These are phyloP conservation scores for Populus hybrid DNA, from an alignment of 441 rosid genomes.

Conservation along the genomic window DNA sequence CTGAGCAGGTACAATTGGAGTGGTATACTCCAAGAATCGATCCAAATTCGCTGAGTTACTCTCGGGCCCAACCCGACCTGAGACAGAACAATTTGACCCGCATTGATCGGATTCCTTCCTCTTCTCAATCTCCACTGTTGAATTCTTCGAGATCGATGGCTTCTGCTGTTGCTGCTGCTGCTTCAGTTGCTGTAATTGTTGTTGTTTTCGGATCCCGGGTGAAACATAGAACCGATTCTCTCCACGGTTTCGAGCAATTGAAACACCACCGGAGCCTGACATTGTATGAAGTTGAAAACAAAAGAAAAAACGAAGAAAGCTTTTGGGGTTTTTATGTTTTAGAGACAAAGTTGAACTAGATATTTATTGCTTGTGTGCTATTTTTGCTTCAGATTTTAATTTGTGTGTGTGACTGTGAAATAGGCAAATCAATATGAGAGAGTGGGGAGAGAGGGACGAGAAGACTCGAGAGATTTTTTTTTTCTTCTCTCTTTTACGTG, in stretches of 20 bases:
- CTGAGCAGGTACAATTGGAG: conserved; percentile 66
- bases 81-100: conserved; percentile 40
- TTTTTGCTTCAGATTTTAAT: not conserved
- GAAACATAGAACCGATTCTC: conserved; percentile 73
- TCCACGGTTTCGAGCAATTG: conserved; percentile 49
- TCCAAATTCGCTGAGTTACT: conserved; percentile 56
- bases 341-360: conserved; percentile 24
- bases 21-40: conserved; percentile 70
- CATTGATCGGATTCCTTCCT: conserved; percentile 37
- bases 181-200: conserved; percentile 31
- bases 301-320: not conserved
- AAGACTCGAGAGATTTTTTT: conserved; percentile 14
- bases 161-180: conserved; percentile 22
- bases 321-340: not conserved
- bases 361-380: conserved; percentile 13
- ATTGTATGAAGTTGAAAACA: conserved; percentile 25
- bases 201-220: conserved; percentile 63
- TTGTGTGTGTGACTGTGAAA: not conserved
- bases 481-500: too few species aligned
- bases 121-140: conserved; percentile 21
- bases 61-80: conserved; percentile 22
- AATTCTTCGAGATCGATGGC: conserved; percentile 21
- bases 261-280: conserved; percentile 63
- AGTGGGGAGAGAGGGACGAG: not conserved
- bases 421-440: not conserved